A percentile compares a stretch with the other conserved stretches of the same genome.
Evolutionary conservation across 1,284 basidiomycete genomes (phyloP).

Genomic region (Uromyces viciae-fabae): DNA sequence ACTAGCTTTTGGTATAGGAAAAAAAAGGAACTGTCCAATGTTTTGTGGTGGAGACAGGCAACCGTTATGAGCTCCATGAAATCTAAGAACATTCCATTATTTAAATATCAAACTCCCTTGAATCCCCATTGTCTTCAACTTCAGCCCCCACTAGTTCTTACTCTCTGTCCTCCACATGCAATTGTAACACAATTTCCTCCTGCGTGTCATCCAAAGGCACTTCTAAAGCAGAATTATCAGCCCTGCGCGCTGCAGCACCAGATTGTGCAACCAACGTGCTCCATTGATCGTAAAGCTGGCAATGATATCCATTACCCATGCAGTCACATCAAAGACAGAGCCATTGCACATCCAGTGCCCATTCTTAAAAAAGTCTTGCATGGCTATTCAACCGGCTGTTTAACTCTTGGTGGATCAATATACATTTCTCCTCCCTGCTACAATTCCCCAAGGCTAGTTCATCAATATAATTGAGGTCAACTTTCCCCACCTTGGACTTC

Average conservation of each 20-base stretch:
- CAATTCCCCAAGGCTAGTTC: not conserved
- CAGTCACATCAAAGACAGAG: not conserved
- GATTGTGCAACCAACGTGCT: too few species aligned
- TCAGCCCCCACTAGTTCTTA: not conserved
- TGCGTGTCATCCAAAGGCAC: not conserved
- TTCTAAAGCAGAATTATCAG: not conserved
- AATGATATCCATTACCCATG: not conserved
- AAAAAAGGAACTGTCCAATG: too few species aligned
- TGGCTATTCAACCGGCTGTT: not conserved
- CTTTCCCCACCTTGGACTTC: not conserved
- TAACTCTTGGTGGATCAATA: not conserved
- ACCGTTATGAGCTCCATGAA: too few species aligned
- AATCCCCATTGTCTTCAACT: too few species aligned
- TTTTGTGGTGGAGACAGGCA: too few species aligned
- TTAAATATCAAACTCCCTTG: too few species aligned
- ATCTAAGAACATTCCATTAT: too few species aligned
- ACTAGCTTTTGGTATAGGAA: too few species aligned
- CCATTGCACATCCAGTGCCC: not conserved
- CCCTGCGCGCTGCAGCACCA: not conserved
- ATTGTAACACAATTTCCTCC: not conserved
- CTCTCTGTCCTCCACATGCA: not conserved
- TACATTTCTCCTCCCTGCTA: not conserved
- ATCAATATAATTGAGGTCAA: not conserved
- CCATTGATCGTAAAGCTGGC: not conserved
- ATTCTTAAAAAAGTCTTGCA: not conserved